These are phyloP conservation scores for Coelastrella sp. DNA, from an alignment of 139 green algal species.

Conservation along the genomic window DNA sequence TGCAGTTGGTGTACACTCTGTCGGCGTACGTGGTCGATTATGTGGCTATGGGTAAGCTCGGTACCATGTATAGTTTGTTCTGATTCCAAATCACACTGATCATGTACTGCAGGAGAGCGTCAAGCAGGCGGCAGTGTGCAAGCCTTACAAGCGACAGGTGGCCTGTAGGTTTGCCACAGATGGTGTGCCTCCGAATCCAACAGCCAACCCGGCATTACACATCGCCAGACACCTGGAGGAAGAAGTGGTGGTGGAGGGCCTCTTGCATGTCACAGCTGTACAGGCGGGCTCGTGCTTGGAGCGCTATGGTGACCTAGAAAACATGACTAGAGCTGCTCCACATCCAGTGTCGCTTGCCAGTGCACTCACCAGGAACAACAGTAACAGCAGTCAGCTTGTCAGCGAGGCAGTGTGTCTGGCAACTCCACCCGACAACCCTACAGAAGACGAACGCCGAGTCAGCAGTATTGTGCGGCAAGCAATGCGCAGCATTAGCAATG, in stretches of 20 bases:
- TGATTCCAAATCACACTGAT: no score
- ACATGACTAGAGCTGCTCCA: not conserved
- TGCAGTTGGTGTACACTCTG: no score
- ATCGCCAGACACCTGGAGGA: not conserved
- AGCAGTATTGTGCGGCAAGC: not conserved
- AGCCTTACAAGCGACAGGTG: not conserved
- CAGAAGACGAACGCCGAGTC: not conserved
- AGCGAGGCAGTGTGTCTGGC: conserved; percentile 34
- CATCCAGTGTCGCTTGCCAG: not conserved
- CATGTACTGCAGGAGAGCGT: no score
- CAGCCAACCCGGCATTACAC: not conserved
- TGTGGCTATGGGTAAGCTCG: no score
- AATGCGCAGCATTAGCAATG: not conserved
- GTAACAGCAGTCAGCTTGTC: not conserved
- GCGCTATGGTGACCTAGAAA: conserved; percentile 18
- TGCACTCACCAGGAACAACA: not conserved
- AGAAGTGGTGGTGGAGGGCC: conserved; percentile 6
- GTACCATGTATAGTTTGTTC: no score
- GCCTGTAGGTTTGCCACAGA: not conserved
- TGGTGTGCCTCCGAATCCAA: not conserved
- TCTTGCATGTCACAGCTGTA: conserved; percentile 21
- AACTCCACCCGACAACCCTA: conserved; percentile 19
- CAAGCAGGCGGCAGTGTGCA: no score
- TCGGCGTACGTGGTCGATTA: no score
- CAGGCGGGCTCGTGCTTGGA: conserved; percentile 36